Evolutionary conservation across 2,329 filamentous ascomycete species (phyloP).

Genomic region (Trichoderma cornu-damae): DNA sequence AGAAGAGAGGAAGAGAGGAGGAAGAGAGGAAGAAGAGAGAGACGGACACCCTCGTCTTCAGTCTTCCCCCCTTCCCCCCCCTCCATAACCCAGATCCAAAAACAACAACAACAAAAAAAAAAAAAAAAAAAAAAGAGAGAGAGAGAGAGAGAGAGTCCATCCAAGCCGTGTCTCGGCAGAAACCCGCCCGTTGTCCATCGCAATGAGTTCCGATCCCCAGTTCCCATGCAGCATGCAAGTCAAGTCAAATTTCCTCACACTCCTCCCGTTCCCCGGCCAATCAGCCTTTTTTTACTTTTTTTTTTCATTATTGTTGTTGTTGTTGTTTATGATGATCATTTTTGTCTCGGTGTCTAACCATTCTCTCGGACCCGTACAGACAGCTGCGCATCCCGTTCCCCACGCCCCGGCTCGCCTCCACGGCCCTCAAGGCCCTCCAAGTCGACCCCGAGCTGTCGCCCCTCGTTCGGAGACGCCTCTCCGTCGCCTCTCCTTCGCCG

Average conservation of each 20-base stretch:
- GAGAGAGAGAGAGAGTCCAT: not conserved
- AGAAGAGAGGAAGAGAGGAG: no score
- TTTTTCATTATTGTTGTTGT: no score
- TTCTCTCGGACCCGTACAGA: slow-evolving; percentile 40
- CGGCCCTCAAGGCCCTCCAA: slow-evolving; percentile 68
- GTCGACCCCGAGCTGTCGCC: slow-evolving; percentile 89
- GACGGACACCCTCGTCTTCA: no score
- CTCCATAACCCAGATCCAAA: no score
- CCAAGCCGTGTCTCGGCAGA: not conserved
- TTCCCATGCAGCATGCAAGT: slow-evolving; percentile 60
- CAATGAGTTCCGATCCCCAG: slow-evolving; percentile 36
- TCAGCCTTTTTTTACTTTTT: not conserved
- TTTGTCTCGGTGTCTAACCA: not conserved
- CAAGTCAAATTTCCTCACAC: slow-evolving; percentile 7
- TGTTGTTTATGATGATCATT: no score
- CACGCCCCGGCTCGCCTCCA: slow-evolving; percentile 67
- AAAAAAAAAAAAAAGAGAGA: not conserved
- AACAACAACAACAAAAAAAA: no score
- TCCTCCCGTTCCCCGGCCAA: slow-evolving; percentile 12
- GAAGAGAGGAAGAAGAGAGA: no score
- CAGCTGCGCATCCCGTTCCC: slow-evolving; percentile 77
- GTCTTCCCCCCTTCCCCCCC: no score
- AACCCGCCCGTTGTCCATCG: not conserved
- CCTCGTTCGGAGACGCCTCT: slow-evolving; percentile 69
- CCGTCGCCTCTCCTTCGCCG: slow-evolving; percentile 37